Conservation (phyloP, 2,329 filamentous ascomycete genomes). For the Penicillium glabrum region DNA sequence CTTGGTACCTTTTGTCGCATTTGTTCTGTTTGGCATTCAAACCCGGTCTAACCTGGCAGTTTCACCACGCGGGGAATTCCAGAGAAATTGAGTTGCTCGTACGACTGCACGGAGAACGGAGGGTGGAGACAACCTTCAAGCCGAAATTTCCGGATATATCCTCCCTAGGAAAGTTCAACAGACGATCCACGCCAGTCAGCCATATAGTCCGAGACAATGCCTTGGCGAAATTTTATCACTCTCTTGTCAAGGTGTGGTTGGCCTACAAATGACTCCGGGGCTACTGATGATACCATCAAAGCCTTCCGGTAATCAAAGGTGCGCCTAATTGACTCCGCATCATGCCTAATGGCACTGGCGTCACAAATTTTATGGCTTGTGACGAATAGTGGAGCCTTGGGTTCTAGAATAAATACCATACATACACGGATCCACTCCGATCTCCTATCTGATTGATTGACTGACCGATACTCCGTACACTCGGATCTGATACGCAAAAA, state of each 20-base stretch:
- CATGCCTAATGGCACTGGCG: not conserved
- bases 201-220: not conserved
- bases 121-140: not conserved
- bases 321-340: not conserved
- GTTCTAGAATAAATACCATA: not conserved
- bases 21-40: not conserved
- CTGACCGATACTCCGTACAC: not conserved
- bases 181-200: not conserved
- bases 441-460: conserved; percentile 2
- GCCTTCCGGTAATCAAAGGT: too few species aligned
- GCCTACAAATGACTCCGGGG: too few species aligned
- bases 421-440: not conserved
- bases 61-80: not conserved
- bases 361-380: not conserved
- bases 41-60: not conserved
- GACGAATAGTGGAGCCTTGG: not conserved
- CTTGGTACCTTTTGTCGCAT: not conserved
- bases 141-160: not conserved
- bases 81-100: not conserved
- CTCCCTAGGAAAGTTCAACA: not conserved
- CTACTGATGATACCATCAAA: too few species aligned
- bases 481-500: conserved; percentile 5
- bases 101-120: not conserved
- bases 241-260: too few species aligned
- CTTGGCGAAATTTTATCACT: not conserved